A percentile compares a stretch with the other conserved stretches of the same genome.
phyloP scores from a whole-genome alignment of 2,329 filamentous ascomycete species.

The Microthyrium microscopicum region DNA sequence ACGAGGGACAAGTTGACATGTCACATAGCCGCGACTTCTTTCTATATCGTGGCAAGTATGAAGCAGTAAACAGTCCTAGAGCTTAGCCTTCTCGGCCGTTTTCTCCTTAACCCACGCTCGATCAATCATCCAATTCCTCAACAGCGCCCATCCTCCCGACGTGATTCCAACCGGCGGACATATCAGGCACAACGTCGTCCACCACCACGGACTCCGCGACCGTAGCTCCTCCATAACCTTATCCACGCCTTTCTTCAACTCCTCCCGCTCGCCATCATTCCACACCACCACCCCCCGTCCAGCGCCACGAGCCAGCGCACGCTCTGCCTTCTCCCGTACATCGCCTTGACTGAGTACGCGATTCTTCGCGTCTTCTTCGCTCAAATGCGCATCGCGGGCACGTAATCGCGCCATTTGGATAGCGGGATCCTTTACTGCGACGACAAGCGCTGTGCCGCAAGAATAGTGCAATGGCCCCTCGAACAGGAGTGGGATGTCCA shows the following conservation, averaged over 20 bases:
- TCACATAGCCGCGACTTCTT: no score
- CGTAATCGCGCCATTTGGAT: constrained; percentile 70
- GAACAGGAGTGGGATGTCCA: constrained; percentile 85
- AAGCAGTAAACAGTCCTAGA: constrained; percentile 21
- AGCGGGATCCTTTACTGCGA: constrained; percentile 62
- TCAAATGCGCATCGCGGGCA: constrained; percentile 60
- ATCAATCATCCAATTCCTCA: constrained; percentile 55
- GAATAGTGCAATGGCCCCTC: constrained; percentile 74
- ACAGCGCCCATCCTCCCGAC: constrained; percentile 54
- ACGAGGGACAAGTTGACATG: no score
- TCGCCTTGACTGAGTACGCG: constrained; percentile 76
- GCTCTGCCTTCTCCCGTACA: constrained; percentile 63
- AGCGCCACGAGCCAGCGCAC: constrained; percentile 48
- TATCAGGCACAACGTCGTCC: constrained; percentile 53
- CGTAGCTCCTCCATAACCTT: constrained; percentile 48
- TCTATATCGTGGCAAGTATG: no score
- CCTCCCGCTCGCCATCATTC: constrained; percentile 66
- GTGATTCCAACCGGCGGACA: constrained; percentile 60
- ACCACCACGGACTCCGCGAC: constrained; percentile 57
- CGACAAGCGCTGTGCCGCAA: constrained; percentile 73
- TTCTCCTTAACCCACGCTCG: constrained; percentile 49
- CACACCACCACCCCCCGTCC: constrained; percentile 63
- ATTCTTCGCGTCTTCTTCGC: constrained; percentile 72
- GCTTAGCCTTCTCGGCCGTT: constrained; percentile 39
- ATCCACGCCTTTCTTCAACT: constrained; percentile 51